Percentiles rank a stretch among this genome's conserved stretches.
phyloP scores from a whole-genome alignment of 169 alveolate species.

The Plasmodium blacklocki region DNA sequence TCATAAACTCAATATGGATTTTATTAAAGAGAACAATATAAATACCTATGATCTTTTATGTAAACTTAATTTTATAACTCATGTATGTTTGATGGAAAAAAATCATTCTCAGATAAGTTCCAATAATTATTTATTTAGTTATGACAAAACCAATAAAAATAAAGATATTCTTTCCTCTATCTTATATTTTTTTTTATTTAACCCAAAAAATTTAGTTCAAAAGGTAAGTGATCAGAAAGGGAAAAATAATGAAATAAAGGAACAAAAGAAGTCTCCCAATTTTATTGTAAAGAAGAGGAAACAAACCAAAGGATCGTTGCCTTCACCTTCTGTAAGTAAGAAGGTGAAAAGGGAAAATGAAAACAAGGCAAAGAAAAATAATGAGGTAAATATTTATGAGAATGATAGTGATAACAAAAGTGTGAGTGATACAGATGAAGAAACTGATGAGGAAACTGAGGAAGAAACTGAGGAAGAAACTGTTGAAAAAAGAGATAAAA shows the following conservation, averaged over 20 bases:
- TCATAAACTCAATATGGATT: conserved; percentile 36
- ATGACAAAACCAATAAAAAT: conserved; percentile 27
- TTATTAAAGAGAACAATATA: conserved; percentile 27
- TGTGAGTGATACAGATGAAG: conserved; percentile 16
- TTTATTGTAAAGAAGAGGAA: not conserved
- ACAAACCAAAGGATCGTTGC: not conserved
- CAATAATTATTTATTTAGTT: conserved; percentile 39
- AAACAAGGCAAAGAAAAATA: not conserved
- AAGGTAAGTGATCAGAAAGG: conserved; percentile 1
- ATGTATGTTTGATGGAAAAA: conserved; percentile 68
- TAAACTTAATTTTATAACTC: conserved; percentile 46
- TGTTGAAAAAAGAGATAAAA: not conserved
- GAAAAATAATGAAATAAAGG: not conserved
- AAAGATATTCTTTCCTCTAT: conserved; percentile 50
- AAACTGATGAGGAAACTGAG: not conserved
- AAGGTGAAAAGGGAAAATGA: not conserved
- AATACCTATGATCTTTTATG: conserved; percentile 28
- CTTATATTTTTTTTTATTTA: conserved; percentile 44
- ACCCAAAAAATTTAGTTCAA: conserved; percentile 4
- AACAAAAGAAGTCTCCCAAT: not conserved
- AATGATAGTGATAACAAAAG: conserved; percentile 28
- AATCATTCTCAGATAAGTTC: conserved; percentile 16
- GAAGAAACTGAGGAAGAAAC: not conserved
- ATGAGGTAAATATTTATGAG: conserved; percentile 25
- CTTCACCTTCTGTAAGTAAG: not conserved